Conservation (phyloP, 176 grass and related monocot species). For the Musa beccarii region DNA sequence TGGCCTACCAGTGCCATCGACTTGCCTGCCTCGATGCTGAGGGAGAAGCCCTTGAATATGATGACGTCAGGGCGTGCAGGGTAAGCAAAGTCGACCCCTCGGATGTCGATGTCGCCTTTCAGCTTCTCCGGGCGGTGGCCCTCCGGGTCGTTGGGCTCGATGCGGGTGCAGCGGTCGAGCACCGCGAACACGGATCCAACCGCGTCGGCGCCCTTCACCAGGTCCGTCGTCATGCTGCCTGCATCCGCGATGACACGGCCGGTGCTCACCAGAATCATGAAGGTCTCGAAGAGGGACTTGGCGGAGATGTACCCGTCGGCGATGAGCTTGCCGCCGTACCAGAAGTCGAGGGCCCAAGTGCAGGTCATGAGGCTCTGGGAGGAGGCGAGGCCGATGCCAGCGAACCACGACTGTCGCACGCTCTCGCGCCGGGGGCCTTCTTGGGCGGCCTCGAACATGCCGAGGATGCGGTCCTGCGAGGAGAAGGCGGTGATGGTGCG, state of each 20-base stretch:
- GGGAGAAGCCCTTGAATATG: constrained; percentile 80
- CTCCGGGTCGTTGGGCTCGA: constrained; percentile 64
- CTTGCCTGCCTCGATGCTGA: constrained; percentile 73
- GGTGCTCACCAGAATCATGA: constrained; percentile 95
- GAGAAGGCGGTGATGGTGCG: constrained; percentile 94
- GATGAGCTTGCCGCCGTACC: constrained; percentile 83
- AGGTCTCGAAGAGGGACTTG: constrained; percentile 81
- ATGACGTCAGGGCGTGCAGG: constrained; percentile 58
- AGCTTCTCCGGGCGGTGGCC: constrained; percentile 54
- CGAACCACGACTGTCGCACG: constrained; percentile 75
- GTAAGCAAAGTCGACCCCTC: constrained; percentile 69
- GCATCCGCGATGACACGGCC: constrained; percentile 95
- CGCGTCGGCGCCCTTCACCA: constrained; percentile 84
- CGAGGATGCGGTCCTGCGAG: constrained; percentile 70
- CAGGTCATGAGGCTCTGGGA: constrained; percentile 79
- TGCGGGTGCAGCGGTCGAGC: constrained; percentile 64
- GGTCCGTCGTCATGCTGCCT: constrained; percentile 92
- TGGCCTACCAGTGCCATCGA: constrained; percentile 88
- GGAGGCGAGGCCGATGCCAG: constrained; percentile 65
- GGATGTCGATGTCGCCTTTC: constrained; percentile 65
- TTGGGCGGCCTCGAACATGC: constrained; percentile 63
- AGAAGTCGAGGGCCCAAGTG: constrained; percentile 95
- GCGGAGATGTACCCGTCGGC: constrained; percentile 48
- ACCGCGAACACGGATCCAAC: constrained; percentile 77
- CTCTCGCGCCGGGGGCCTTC: constrained; percentile 68